A percentile compares a stretch with the other conserved stretches of the same genome.
These are phyloP conservation scores for Hortiboletus rubellus DNA, from an alignment of 1,284 basidiomycete genomes.

Conservation along the genomic window DNA sequence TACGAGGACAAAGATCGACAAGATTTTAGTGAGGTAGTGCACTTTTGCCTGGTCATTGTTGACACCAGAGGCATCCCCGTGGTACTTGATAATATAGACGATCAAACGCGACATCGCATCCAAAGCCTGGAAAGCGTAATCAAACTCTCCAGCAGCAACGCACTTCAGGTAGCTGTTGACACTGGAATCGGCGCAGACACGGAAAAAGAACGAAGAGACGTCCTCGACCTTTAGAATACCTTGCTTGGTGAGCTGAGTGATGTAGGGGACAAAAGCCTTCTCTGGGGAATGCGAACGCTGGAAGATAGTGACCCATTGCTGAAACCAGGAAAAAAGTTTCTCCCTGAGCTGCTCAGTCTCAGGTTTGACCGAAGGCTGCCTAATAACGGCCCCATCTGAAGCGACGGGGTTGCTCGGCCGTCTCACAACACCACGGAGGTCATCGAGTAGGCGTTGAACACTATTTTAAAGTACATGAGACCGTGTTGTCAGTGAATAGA, in stretches of 20 bases:
- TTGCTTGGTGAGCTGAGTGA: constrained; percentile 94
- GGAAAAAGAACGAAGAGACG: constrained; percentile 96
- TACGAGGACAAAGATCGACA: constrained; percentile 96
- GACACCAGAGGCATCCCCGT: constrained; percentile 86
- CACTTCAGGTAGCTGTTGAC: constrained; percentile 92
- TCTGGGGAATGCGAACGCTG: constrained; percentile 89
- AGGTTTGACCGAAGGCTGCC: constrained; percentile 57
- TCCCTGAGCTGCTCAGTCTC: constrained; percentile 72
- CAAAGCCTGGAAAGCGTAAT: constrained; percentile 85
- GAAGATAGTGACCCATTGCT: constrained; percentile 96
- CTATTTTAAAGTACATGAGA: constrained; percentile 35
- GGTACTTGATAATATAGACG: constrained; percentile 99
- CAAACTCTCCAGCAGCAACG: constrained; percentile 74
- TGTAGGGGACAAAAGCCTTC: constrained; percentile 96
- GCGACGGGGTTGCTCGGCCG: constrained; percentile 35
- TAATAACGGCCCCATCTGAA: constrained; percentile 39
- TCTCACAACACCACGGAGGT: constrained; percentile 64
- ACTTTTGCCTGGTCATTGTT: constrained; percentile 95
- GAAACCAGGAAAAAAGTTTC: constrained; percentile 74
- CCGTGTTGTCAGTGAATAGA: background rate
- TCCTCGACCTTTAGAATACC: constrained; percentile 97
- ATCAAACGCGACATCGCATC: constrained; percentile 96
- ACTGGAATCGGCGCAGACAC: constrained; percentile 94
- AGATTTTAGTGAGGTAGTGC: constrained; percentile 95
- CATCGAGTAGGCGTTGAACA: constrained; percentile 64